These are phyloP conservation scores for Magnolia officinalis DNA, from an alignment of 164 flowering plant genomes.

Conservation along the genomic window DNA sequence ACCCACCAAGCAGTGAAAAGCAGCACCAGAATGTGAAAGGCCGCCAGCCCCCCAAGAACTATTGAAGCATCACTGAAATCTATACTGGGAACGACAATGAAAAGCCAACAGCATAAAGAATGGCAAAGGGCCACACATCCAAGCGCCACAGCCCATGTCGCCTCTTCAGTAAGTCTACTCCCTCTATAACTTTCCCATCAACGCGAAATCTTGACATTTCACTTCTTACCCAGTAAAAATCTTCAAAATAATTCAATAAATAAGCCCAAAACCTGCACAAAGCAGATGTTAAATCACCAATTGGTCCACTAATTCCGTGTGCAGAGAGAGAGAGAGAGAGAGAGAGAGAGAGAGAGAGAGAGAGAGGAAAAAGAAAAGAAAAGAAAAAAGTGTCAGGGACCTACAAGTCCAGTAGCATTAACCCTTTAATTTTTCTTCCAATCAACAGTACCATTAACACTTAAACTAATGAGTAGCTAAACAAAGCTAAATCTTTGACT, in stretches of 20 bases:
- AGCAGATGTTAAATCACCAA: too few relatives aligned
- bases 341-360: too few relatives aligned
- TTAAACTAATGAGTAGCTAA: too few relatives aligned
- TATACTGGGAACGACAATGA: constrained; percentile 52
- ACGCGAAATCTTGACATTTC: constrained; percentile 66
- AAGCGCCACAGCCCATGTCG: constrained; percentile 70
- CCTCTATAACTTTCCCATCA: constrained; percentile 81
- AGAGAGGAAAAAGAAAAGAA: too few relatives aligned
- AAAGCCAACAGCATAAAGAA: constrained; percentile 56
- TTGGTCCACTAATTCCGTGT: too few relatives aligned
- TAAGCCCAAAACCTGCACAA: too few relatives aligned
- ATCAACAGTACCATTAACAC: too few relatives aligned
- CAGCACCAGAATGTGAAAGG: constrained; percentile 56
- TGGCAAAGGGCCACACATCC: constrained; percentile 77
- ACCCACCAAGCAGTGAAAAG: constrained; percentile 96
- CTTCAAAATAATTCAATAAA: background rate
- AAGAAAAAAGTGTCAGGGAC: too few relatives aligned
- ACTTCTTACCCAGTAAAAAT: background rate
- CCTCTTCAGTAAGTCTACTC: constrained; percentile 68
- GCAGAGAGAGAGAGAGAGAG: too few relatives aligned
- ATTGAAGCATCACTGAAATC: constrained; percentile 66
- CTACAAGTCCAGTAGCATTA: too few relatives aligned
- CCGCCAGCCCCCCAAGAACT: constrained; percentile 57
- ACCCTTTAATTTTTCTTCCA: too few relatives aligned
- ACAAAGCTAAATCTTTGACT: too few relatives aligned